Conservation (phyloP, 2,329 filamentous ascomycete genomes). For the Fusarium sublunatum region DNA sequence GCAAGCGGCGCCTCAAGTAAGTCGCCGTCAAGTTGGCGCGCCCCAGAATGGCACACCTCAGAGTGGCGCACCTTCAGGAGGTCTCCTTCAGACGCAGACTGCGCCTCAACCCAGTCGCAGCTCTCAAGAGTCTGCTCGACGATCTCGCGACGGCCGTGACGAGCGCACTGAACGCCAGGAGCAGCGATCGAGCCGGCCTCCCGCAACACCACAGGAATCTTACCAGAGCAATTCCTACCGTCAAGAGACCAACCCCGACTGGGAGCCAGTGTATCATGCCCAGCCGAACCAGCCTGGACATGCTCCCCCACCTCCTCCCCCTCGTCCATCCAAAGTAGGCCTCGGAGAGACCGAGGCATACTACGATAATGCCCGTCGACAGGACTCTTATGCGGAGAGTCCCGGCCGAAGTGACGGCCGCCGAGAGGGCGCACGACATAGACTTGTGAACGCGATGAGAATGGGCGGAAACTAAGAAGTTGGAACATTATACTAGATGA, state of each 20-base stretch:
- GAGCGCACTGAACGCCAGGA: conserved; percentile 38
- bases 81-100: conserved; percentile 31
- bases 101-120: conserved; percentile 17
- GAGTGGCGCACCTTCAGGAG: conserved; percentile 25
- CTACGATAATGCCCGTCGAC: conserved; percentile 44
- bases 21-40: conserved; percentile 33
- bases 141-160: conserved; percentile 42
- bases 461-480: conserved; percentile 39
- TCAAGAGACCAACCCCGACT: conserved; percentile 44
- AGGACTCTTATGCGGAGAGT: conserved; percentile 40
- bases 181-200: conserved; percentile 38
- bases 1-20: conserved; percentile 16
- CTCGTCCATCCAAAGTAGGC: conserved; percentile 53
- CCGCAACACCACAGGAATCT: conserved; percentile 37
- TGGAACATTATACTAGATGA: conserved; percentile 14
- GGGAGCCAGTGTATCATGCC: conserved; percentile 47
- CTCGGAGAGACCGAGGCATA: conserved; percentile 51
- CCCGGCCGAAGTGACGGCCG: conserved; percentile 38
- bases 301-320: conserved; percentile 52
- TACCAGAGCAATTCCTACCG: conserved; percentile 40
- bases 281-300: conserved; percentile 34
- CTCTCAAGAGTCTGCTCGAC: conserved; percentile 38
- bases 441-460: conserved; percentile 51
- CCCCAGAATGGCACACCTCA: conserved; percentile 33
- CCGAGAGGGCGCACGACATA: conserved; percentile 50